A percentile compares a stretch with the other conserved stretches of the same genome.
phyloP scores from a whole-genome alignment of 1,284 basidiomycete genomes.

The Vanrija pseudolonga region DNA sequence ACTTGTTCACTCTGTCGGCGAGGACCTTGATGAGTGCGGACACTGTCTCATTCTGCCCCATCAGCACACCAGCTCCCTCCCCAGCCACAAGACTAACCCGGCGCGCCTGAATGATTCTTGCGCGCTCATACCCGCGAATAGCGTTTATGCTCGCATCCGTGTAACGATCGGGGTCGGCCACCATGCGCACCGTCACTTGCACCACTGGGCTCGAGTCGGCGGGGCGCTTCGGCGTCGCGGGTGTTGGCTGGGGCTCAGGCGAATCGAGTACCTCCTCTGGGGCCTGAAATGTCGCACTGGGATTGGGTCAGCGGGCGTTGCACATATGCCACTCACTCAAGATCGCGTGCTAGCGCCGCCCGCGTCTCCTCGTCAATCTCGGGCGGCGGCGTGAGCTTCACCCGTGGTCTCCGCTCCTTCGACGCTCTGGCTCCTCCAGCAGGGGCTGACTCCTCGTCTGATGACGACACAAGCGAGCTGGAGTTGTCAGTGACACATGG shows the following conservation, averaged over 20 bases:
- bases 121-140: slow-evolving; percentile 26
- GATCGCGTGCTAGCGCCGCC: background rate
- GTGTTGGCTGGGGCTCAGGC: background rate
- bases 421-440: slow-evolving; percentile 2
- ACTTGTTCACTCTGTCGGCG: slow-evolving; percentile 19
- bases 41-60: slow-evolving; percentile 23
- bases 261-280: background rate
- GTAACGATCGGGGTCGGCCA: slow-evolving; percentile 24
- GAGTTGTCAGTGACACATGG: background rate
- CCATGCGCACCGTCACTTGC: slow-evolving; percentile 28
- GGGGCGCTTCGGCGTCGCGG: background rate
- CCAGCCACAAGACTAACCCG: slow-evolving; percentile 17
- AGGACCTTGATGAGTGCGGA: slow-evolving; percentile 14
- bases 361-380: slow-evolving; percentile 15
- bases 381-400: slow-evolving; percentile 35
- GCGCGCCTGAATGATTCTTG: slow-evolving; percentile 16
- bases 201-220: slow-evolving; percentile 3
- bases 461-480: background rate
- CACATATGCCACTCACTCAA: background rate
- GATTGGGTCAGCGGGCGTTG: background rate
- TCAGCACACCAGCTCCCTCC: background rate
- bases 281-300: background rate
- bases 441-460: background rate
- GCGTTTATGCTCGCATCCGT: slow-evolving; percentile 20
- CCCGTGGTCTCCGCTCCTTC: background rate